Evolutionary conservation across 345 rosid genomes (phyloP).

Genomic region (Populus simonii): DNA sequence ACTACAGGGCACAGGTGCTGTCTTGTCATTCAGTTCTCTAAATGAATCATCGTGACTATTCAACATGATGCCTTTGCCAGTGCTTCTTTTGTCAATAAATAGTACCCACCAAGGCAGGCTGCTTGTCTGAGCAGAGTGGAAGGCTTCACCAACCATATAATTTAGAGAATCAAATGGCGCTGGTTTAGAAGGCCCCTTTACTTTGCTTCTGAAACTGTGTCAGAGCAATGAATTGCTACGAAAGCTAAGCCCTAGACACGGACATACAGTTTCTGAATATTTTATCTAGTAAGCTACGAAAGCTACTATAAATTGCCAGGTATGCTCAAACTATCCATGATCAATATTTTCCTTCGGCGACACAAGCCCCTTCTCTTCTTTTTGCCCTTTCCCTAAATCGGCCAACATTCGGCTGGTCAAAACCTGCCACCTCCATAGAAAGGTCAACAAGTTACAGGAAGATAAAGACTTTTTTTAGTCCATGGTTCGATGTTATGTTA

Average conservation of each 20-base stretch:
- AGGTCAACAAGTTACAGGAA: too few species aligned
- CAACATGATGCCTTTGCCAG: not conserved
- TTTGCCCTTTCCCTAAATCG: too few species aligned
- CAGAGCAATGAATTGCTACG: not conserved
- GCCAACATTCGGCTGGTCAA: too few species aligned
- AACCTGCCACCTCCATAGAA: too few species aligned
- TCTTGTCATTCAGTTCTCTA: not conserved
- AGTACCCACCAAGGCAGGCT: not conserved
- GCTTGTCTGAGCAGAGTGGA: not conserved
- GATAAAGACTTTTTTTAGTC: too few species aligned
- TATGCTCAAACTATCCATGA: not conserved
- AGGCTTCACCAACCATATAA: not conserved
- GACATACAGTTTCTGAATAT: not conserved
- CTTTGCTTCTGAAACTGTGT: not conserved
- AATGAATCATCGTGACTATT: not conserved
- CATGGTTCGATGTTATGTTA: too few species aligned
- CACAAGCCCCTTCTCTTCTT: too few species aligned
- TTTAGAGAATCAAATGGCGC: not conserved
- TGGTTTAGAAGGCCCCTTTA: not conserved
- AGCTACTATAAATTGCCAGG: not conserved
- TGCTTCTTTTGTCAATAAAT: not conserved
- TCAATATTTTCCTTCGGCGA: too few species aligned
- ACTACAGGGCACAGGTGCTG: not conserved
- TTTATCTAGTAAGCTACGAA: not conserved
- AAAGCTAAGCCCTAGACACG: too few species aligned